Base-by-base conservation (phyloP, 257 asterid genomes). In the Solanum virginianum region DNA sequence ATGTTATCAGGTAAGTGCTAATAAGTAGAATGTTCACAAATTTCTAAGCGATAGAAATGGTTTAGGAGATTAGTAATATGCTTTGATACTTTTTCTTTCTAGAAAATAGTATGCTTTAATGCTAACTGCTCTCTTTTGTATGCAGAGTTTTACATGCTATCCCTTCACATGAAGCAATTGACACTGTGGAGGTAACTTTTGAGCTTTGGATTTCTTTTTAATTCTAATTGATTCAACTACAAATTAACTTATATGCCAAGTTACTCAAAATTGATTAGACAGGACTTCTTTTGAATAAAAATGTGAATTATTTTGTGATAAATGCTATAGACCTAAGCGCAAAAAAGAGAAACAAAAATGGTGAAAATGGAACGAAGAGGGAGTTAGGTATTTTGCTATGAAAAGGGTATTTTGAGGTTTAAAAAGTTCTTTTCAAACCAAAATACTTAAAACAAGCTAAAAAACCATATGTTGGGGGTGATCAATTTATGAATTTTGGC, bases 131-230 rank as follows among this genome's bases (percentile, higher is more conserved):
- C 45, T 26, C 65, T 51, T 51, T 79, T 10, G 1, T 79, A 16
- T 88, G 88, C 97, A 95, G 99, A 87, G 98, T 96, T 80, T 88
- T 96, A 89, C 98, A 95, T 87, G 96, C 99, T 56, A 96, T 96
- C 86, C 99, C 98, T 83, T 90, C 98, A 62, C 93, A 93, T 86
- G 98, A 94, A 89, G 99, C 99, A 89, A 94, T 96, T 85, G 99
- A 96, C 88, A 96, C 98, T 15, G 99, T 96, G 85, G 99, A 96
- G 97, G 99, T 92, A 80, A 85, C 82, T 47, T 82, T 45, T 82
- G 83, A 20, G 63, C 55, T 53, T 41, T 45, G 86, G 18, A 70
- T 63, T 77, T 65, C 63, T 47, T 36, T 60, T 51, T 43, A 72
- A 5, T 77, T 29, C 62, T 24, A 51, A 53, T 53, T 75, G 62